Evolutionary conservation across 257 asterid genomes (phyloP), one percentile per base, ranked within the genome.

Genomic region (Nicotiana knightiana): DNA sequence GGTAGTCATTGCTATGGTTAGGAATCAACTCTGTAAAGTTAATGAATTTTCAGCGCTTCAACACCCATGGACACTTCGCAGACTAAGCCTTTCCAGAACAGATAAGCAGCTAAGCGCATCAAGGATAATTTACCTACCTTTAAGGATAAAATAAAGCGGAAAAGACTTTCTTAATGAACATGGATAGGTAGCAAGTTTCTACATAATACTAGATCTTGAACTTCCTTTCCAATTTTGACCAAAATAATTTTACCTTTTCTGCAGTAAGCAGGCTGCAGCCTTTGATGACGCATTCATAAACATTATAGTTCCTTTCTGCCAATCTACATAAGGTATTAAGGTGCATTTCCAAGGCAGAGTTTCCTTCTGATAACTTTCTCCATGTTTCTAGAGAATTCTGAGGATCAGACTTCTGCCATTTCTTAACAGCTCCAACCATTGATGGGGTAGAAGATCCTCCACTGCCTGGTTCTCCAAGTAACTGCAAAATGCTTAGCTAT

Each of bases 381-480:
- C 99, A 96, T 79, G 94, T 96, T 83, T 91, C 93, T 3, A 76
- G 80, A 57, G 99, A 87, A 77, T 82, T 90, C 88, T 92, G 83
- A 58, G 98, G 98, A 82, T 96, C 98, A 81, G 96, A 83, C 70
- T 92, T 96, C 86, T 93, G 99, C 99, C 98, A 96, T 88, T 90
- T 94, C 93, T 94, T 96, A 80, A 94, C 98, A 65, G 99, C 97
- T 78, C 99, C 98, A 81, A 96, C 98, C 99, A 96, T 90, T 39
- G 99, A 96, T 4, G 97, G 97, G 1, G 99, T 96, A 59, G 98
- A 96, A 84, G 99, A 96, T 85, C 99, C 99, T 81, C 99, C 99
- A 67, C 87, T 76, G 89, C 99, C 99, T 48, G 98, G 99, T 88
- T 96, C 99, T 87, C 99, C 99, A 80, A 96, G 94, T 86, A 93